A percentile compares a stretch with the other conserved stretches of the same genome.
phyloP scores from a whole-genome alignment of 1,284 basidiomycete genomes.

The Bothia castanella region DNA sequence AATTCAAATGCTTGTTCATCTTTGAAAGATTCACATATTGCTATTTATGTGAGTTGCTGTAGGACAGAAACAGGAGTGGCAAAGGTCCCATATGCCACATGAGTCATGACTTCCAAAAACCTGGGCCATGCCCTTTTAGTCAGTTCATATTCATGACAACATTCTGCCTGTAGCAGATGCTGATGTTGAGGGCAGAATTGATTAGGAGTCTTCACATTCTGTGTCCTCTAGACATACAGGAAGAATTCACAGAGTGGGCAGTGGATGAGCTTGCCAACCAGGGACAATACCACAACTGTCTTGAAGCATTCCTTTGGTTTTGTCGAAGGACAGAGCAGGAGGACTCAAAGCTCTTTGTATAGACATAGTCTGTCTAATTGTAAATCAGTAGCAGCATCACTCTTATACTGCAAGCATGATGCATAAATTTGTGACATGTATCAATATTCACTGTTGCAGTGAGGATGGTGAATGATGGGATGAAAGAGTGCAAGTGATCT shows the following conservation, averaged over 20 bases:
- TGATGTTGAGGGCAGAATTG: not conserved
- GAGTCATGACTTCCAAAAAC: too few relatives aligned
- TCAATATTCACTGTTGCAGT: too few relatives aligned
- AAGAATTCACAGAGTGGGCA: conserved; percentile 1
- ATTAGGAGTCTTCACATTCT: not conserved
- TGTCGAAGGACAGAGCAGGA: not conserved
- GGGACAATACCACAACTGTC: conserved; percentile 2
- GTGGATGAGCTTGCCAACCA: not conserved
- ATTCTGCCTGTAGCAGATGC: conserved; percentile 2
- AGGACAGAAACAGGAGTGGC: not conserved
- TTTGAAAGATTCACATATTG: too few relatives aligned
- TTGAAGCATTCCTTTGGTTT: conserved; percentile 10
- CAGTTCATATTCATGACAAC: not conserved
- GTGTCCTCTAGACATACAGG: not conserved
- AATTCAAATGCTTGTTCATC: too few relatives aligned
- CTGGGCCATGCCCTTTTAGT: not conserved
- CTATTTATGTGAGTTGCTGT: not conserved
- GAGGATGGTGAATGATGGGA: too few relatives aligned
- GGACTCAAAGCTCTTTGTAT: too few relatives aligned
- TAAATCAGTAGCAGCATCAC: too few relatives aligned
- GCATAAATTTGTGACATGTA: too few relatives aligned
- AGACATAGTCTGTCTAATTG: too few relatives aligned
- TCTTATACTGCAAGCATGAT: too few relatives aligned
- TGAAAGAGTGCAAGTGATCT: too few relatives aligned
- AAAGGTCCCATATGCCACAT: not conserved